Evolutionary conservation across 2,329 filamentous ascomycete species (phyloP).

Genomic region (Harringtonia aguacate): DNA sequence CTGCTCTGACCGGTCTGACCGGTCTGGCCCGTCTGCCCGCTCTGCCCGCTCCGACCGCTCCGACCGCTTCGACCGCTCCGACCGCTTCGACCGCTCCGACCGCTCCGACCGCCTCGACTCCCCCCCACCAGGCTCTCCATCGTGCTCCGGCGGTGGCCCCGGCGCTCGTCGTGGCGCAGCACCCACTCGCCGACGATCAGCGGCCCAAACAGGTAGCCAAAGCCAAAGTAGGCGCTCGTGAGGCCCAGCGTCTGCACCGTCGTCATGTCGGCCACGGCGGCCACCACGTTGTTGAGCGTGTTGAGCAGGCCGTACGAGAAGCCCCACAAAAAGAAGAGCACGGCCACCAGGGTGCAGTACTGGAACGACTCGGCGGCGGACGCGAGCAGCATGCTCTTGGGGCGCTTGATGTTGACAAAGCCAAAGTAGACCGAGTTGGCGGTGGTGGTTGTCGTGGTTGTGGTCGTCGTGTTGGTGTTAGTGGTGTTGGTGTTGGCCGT

Average conservation of each 20-base stretch:
- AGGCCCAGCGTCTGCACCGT: conserved; percentile 54
- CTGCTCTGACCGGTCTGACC: no score
- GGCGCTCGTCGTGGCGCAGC: conserved; percentile 55
- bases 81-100: background rate
- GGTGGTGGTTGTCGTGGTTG: background rate
- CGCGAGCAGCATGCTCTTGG: conserved; percentile 60
- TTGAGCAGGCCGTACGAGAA: conserved; percentile 83
- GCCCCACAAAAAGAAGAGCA: conserved; percentile 77
- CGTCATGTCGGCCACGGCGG: conserved; percentile 49
- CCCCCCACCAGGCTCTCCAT: background rate
- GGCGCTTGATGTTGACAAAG: conserved; percentile 60
- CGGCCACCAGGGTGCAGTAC: conserved; percentile 63
- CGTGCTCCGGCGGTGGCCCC: conserved; percentile 24
- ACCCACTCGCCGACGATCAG: conserved; percentile 60
- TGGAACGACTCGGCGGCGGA: conserved; percentile 55
- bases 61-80: conserved; percentile 16
- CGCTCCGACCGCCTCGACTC: no score
- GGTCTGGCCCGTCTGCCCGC: no score
- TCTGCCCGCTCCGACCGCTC: conserved; percentile 34
- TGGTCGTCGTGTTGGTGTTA: background rate
- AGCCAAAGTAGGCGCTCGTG: conserved; percentile 60
- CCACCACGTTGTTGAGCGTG: conserved; percentile 64
- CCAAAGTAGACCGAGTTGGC: conserved; percentile 53
- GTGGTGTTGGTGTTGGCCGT: background rate
- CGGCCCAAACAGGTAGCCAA: conserved; percentile 59